These are phyloP conservation scores for Hypholoma fasciculare DNA, from an alignment of 768 basidiomycete genomes.

Conservation along the genomic window DNA sequence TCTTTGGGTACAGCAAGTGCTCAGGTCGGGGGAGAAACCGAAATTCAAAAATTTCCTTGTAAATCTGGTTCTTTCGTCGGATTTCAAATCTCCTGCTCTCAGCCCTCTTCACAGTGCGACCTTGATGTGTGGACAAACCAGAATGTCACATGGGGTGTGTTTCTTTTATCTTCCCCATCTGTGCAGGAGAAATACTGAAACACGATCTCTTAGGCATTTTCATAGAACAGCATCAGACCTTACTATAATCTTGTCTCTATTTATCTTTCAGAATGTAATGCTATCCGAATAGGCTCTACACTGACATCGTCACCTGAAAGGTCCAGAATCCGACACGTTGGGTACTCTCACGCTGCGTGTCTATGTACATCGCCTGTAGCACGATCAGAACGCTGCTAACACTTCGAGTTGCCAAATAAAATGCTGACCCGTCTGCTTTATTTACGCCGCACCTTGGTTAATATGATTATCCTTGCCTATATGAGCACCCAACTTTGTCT, in stretches of 20 bases:
- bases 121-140: conserved; percentile 31
- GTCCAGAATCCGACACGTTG: too few species aligned
- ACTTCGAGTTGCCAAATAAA: too few species aligned
- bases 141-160: conserved; percentile 28
- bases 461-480: too few species aligned
- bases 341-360: too few species aligned
- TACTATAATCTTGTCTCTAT: background rate
- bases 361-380: too few species aligned
- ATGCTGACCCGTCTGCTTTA: too few species aligned
- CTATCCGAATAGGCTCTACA: background rate
- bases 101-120: conserved; percentile 18
- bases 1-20: conserved; percentile 19
- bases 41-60: conserved; percentile 21
- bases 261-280: background rate
- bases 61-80: conserved; percentile 25
- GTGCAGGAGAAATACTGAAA: background rate
- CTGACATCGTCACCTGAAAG: background rate
- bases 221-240: conserved; percentile 26
- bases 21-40: conserved; percentile 22
- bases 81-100: conserved; percentile 26
- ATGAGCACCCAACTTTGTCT: too few species aligned
- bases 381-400: too few species aligned
- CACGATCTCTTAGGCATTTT: conserved; percentile 19
- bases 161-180: background rate
- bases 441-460: too few species aligned